phyloP scores from a whole-genome alignment of 2,329 filamentous ascomycete genomes.

The Fusarium sp. region DNA sequence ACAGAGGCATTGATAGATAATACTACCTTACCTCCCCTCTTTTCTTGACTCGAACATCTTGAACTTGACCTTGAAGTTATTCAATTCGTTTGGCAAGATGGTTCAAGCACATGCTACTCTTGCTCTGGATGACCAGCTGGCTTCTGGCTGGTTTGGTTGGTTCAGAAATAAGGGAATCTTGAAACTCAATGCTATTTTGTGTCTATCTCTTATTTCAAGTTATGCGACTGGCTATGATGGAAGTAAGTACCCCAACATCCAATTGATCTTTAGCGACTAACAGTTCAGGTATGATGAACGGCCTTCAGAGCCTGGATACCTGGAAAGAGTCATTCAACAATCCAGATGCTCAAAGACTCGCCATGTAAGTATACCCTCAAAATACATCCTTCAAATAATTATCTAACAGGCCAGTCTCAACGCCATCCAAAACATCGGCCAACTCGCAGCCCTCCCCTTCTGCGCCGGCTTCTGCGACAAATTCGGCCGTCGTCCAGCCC shows the following conservation, averaged over 20 bases:
- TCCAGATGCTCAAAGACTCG: slow-evolving; percentile 10
- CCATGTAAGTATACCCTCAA: slow-evolving; percentile 6
- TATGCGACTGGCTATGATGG: slow-evolving; percentile 24
- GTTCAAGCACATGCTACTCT: slow-evolving; percentile 23
- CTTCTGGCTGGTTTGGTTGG: slow-evolving; percentile 24
- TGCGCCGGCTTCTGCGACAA: slow-evolving; percentile 19
- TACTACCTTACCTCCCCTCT: slow-evolving; percentile 20
- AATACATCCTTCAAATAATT: rapidly evolving
- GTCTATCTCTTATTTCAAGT: slow-evolving; percentile 20
- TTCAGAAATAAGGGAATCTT: slow-evolving; percentile 14
- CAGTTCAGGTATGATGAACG: slow-evolving; percentile 14
- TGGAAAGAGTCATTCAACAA: slow-evolving; percentile 19
- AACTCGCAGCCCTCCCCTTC: slow-evolving; percentile 16
- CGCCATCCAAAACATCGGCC: slow-evolving; percentile 21
- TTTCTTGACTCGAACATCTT: not conserved
- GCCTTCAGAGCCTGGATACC: slow-evolving; percentile 11
- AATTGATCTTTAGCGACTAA: not conserved
- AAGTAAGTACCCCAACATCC: not conserved
- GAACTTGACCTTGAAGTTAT: not conserved
- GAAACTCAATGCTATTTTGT: slow-evolving; percentile 23
- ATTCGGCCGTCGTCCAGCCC: slow-evolving; percentile 7
- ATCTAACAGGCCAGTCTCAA: not conserved
- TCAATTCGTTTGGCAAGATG: not conserved
- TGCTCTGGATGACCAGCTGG: slow-evolving; percentile 21
- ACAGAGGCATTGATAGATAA: slow-evolving; percentile 17